Base-by-base conservation (phyloP, 805 yeast genomes). In the Priceomyces fermenticarens region DNA sequence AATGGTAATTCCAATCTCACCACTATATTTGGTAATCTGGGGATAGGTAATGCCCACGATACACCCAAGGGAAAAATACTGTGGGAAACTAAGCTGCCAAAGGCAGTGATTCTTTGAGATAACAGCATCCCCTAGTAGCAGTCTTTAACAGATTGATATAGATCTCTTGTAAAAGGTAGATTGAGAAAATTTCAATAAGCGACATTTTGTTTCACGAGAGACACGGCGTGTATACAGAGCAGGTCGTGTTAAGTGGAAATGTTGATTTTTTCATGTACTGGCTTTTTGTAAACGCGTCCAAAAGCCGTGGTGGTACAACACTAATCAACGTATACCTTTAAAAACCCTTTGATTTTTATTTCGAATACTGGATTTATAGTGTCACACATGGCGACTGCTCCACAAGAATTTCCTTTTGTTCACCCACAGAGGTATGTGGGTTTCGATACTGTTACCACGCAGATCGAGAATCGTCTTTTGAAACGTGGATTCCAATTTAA, bases 401-500 rank as follows among this genome's bases (percentile, higher is more conserved):
- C 23, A 12, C 41, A 46, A 25, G 58, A 46, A 41, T 53, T 43
- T 17, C 36, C 40, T 38, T 32, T 51, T 23, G 41, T 52, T 17
- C 79, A 78, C 47, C 96, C 97, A 17, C 67, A 73, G 35, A 77
- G 81, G 42, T 90, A 90, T 62, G 98, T 93, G 48, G 99, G 99
- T 35, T 91, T 93, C 62, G 98, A 93, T 67, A 84, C 97, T 47
- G 91, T 93, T 66, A 91, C 98, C 38, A 78, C 85, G 29, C 99
- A 93, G 68, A 93, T 93, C 58, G 97, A 93, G 65, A 88, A 84
- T 63, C 80, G 97, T 52, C 72, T 93, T 53, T 73, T 93, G 63
- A 90, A 88, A 64, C 77, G 90, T 54, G 99, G 99, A 3, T 93
- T 93, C 67, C 91, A 88, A 60, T 85, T 93, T 67, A 93, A 93